Base-by-base conservation (phyloP, 257 asterid species). In the Solanum neorickii region DNA sequence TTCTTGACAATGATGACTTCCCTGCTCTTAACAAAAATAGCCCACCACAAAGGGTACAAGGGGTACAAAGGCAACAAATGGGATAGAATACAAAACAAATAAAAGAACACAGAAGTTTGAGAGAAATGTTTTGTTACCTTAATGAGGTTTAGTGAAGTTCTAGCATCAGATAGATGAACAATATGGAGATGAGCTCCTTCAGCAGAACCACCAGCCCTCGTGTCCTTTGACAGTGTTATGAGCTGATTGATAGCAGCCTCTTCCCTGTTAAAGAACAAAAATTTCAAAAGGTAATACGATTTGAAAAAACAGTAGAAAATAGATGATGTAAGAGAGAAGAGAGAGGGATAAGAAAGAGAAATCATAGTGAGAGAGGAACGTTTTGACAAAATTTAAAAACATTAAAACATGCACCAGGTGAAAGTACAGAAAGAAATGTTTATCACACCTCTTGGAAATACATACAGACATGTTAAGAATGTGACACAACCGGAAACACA, bases 161-260 rank as follows among this genome's bases (percentile, higher is more conserved):
- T 90, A 78, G 99, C 93, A 93, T 97, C 99, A 18, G 98, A 91
- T 78, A 97, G 90, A 91, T 97, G 99, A 89, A 97, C 99, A 83
- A 97, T 90, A 91, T 97, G 99, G 83, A 97, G 97, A 89, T 97
- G 98, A 88, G 98, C 99, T 75, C 99, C 99, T 91, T 97, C 99
- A 37, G 96, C 92, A 80, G 95, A 78, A 66, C 98, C 98, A 82
- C 99, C 99, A 5, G 87, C 80, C 89, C 93, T 87, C 7, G 99
- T 95, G 88, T 94, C 93, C 87, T 90, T 91, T 6, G 97, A 89
- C 78, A 93, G 88, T 15, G 92, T 87, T 83, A 94, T 42, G 59
- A 97, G 99, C 90, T 94, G 98, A 89, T 92, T 92, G 83, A 97
- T 90, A 60, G 99, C 99, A 52, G 93, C 96, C 91, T 93, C 97